Evolutionary conservation across 2,329 filamentous ascomycete species (phyloP).

Genomic region (Plenodomus biglobosus): DNA sequence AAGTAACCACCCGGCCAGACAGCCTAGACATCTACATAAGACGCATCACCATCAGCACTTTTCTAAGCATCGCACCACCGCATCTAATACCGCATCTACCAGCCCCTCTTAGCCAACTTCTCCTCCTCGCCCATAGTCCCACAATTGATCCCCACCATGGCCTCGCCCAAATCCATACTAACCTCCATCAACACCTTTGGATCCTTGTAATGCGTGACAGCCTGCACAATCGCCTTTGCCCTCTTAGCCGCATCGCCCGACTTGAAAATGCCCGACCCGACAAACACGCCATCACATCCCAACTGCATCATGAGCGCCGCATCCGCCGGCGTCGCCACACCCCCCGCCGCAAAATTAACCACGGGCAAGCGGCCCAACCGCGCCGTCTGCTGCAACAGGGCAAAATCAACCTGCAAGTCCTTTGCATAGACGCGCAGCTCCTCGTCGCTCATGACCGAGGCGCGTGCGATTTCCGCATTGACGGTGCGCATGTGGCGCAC

Average conservation of each 20-base stretch:
- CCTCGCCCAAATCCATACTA: slow-evolving; percentile 87
- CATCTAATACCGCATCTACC: slow-evolving; percentile 57
- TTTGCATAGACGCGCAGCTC: slow-evolving; percentile 79
- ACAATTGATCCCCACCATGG: slow-evolving; percentile 95
- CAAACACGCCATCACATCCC: slow-evolving; percentile 96
- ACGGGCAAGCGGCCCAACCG: slow-evolving; percentile 86
- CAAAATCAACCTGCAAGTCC: slow-evolving; percentile 75
- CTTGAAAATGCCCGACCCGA: slow-evolving; percentile 97
- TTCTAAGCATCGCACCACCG: too few relatives aligned
- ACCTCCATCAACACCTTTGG: slow-evolving; percentile 83
- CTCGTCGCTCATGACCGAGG: slow-evolving; percentile 64
- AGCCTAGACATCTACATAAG: too few relatives aligned
- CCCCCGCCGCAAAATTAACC: slow-evolving; percentile 97
- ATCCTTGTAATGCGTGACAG: slow-evolving; percentile 87
- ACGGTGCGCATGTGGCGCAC: slow-evolving; percentile 95
- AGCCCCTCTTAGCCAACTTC: slow-evolving; percentile 82
- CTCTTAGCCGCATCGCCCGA: slow-evolving; percentile 85
- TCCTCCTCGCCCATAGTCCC: slow-evolving; percentile 73
- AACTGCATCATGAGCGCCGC: slow-evolving; percentile 99
- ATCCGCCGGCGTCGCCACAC: slow-evolving; percentile 97
- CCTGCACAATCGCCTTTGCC: slow-evolving; percentile 91
- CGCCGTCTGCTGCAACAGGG: slow-evolving; percentile 81
- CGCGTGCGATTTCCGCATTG: slow-evolving; percentile 76
- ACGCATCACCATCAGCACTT: too few relatives aligned
- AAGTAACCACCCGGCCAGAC: too few relatives aligned